Evolutionary conservation across 73 alveolate genomes (phyloP).

Genomic region (Durusdinium trenchii): DNA sequence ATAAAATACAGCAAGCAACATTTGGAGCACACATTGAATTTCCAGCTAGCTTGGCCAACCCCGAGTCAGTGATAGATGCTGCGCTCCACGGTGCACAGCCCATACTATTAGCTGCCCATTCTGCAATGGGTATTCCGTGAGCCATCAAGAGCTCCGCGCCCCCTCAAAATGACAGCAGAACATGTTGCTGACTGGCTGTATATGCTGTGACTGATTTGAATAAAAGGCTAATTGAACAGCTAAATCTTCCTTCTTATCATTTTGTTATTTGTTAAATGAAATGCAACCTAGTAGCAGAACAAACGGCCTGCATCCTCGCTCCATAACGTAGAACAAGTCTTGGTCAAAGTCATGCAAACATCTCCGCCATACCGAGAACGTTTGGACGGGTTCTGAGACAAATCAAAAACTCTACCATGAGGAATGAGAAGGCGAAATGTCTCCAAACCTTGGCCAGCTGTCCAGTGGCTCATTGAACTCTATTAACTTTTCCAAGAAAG

Average conservation of each 20-base stretch:
- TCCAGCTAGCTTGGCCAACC: background rate
- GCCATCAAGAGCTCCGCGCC: conserved; percentile 29
- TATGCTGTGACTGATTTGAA: background rate
- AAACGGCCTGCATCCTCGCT: background rate
- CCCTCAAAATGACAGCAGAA: background rate
- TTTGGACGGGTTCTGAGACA: background rate
- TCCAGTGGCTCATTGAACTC: no score
- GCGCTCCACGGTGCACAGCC: background rate
- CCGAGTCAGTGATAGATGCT: background rate
- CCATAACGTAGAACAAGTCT: background rate
- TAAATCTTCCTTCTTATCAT: background rate
- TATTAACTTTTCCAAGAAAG: no score
- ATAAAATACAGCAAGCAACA: background rate
- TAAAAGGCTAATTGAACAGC: no score
- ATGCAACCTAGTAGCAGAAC: background rate
- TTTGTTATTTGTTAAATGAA: background rate
- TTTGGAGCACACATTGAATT: background rate
- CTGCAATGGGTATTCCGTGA: conserved; percentile 11
- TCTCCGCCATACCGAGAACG: background rate
- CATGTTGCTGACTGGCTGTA: background rate
- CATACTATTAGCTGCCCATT: background rate
- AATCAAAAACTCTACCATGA: background rate
- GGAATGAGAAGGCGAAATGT: background rate
- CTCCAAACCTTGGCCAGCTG: background rate
- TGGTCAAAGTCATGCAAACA: background rate